phyloP scores from a whole-genome alignment of 2,329 filamentous ascomycete species.

The Graphilbum fragrans region DNA sequence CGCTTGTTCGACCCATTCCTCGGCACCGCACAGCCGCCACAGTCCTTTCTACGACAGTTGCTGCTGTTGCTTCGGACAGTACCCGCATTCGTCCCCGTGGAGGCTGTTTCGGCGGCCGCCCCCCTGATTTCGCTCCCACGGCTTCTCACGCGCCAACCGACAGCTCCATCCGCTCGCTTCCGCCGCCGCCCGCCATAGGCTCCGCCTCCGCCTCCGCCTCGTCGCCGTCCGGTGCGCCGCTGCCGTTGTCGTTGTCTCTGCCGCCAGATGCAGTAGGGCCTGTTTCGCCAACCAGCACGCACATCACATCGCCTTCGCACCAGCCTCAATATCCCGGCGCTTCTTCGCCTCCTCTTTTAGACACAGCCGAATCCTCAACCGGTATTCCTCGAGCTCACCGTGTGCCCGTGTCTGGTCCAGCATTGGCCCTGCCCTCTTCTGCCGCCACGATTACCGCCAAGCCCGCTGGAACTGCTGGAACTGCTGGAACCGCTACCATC shows the following conservation, averaged over 20 bases:
- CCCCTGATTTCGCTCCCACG: slow-evolving; percentile 29
- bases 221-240: neutral
- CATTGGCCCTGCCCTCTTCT: too few species aligned
- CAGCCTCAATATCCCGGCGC: slow-evolving; percentile 20
- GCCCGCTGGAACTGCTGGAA: too few species aligned
- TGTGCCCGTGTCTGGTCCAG: too few species aligned
- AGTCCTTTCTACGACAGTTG: too few species aligned
- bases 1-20: neutral
- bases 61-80: too few species aligned
- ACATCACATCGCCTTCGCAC: slow-evolving; percentile 16
- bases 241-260: neutral
- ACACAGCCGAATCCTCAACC: too few species aligned
- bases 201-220: neutral
- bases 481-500: slow-evolving; percentile 5
- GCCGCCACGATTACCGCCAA: too few species aligned
- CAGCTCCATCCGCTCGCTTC: slow-evolving; percentile 7
- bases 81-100: slow-evolving; percentile 11
- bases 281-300: slow-evolving; percentile 3
- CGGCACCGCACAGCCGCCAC: neutral
- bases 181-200: slow-evolving; percentile 7
- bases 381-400: too few species aligned
- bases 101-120: slow-evolving; percentile 35
- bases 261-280: neutral
- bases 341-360: slow-evolving; percentile 8
- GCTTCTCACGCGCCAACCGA: slow-evolving; percentile 28